Base-by-base conservation (phyloP, 2,329 filamentous ascomycete species). In the Gnomoniopsis sp. region DNA sequence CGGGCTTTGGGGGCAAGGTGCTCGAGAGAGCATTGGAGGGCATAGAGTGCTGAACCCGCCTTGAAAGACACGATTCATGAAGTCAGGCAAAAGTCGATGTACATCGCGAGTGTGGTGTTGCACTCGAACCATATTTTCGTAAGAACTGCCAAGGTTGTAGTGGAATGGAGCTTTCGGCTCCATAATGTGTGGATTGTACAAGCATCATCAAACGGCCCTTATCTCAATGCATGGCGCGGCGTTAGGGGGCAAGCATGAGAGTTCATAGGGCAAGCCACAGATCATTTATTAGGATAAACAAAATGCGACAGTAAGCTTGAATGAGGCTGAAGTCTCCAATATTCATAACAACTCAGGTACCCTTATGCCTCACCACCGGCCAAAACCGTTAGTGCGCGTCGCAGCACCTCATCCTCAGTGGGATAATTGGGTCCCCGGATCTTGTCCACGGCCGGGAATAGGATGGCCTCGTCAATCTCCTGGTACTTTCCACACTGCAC, bases 21-120 rank as follows among this genome's bases (percentile, higher is more conserved):
- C 77, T 87, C 1, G 83, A 86, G 68, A 76, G 79, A 63, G 84
- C 84, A 1, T 82, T 79, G 61, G 78, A 79, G 33, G 80, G 81
- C 2, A 66, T 84, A 33, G 36, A 43, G 36, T 49, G 53, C 23
- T 56, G 22, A 56, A 17, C 33, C 12, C 47, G 23, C 23, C 6
- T 10, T 21, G 21, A 19, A 8, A 23, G 11, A 47, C 19, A 15
- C 8, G 19, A 23, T n/a, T 47, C 6, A 34, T 23, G 2, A 49
- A n/a, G n/a, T 21, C 21, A 6, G 19, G 43, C 17, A 41, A 12
- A 21, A 22, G 7, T 22, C 22, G 44, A 47, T 12, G 44, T 21
- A 11, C 41, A 21, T 6, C 17, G 12, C 41, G 41, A 3, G 19
- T 48, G 19, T 48, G 44, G 44, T 48, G 11, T 19, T 4, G 33